Evolutionary conservation across 345 rosid species (phyloP), one percentile per base, ranked within the genome.

Genomic region (Mallotus nudiflorus): DNA sequence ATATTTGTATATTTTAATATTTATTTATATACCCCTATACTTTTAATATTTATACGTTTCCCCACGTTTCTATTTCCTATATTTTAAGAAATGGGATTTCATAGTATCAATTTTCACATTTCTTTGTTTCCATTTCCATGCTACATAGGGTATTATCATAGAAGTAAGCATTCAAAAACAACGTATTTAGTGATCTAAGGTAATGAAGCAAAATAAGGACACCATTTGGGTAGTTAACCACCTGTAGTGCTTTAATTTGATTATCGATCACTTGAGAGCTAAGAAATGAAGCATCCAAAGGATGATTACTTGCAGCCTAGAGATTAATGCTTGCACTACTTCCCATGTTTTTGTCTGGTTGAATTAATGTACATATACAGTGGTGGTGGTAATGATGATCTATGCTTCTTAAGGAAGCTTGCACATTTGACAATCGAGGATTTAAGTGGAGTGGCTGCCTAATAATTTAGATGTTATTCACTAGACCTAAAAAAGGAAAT

Each of bases 221-320:
- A 37, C 10, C 10, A 2, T 13, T 20, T 12, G 29, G 61, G 65
- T 48, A 70, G 62, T 73, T 59, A 70, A 62, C 69, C 72, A 89
- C 98, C 98, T 87, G 85, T 52, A 92, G 83, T 72, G 85, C 88
- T 82, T 80, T 78, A 70, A 85, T 79, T 80, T 92, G 97, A 67
- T 76, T 66, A 33, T 79, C 75, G 57, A 90, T 81, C 62, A 80
- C 79, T 69, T 68, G 78, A 65, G 83, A 77, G 70, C 80, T 89
- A 64, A 72, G 65, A 68, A 59, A 82, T 51, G 82, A 64, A 55
- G 75, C 53, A 57, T 71, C 74, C 1, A 39, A 73, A 69, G 78
- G 81, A 52, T 49, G 55, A 72, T 68, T 56, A 49, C 59, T 52
- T 62, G 70, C 18, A 44, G 71, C 73, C 11, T 69, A 78, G 22